Evolutionary conservation across 2,329 filamentous ascomycete species (phyloP).

Genomic region (Aspergillus tamarii): DNA sequence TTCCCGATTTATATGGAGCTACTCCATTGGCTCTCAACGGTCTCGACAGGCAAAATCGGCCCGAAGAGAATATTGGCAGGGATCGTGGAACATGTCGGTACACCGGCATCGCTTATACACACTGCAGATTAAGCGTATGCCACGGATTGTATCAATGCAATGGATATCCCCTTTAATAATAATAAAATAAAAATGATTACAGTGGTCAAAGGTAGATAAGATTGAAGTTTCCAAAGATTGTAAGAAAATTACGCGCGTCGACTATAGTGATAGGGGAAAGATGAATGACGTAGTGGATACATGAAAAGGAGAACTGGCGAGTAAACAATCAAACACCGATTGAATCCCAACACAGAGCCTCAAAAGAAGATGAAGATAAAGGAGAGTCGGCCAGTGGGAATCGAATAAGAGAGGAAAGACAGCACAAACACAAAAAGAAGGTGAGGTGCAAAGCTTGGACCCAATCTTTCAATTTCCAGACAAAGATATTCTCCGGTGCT

Average conservation of each 20-base stretch:
- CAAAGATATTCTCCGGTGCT: conserved; percentile 8
- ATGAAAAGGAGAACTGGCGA: conserved; percentile 22
- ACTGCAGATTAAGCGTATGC: background rate
- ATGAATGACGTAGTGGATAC: conserved; percentile 4
- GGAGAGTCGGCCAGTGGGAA: background rate
- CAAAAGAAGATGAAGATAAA: background rate
- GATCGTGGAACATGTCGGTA: conserved; percentile 29
- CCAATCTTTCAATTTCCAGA: background rate
- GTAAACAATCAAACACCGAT: conserved; percentile 28
- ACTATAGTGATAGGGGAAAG: background rate
- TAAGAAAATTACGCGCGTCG: background rate
- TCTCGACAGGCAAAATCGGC: conserved; percentile 23
- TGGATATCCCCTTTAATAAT: background rate
- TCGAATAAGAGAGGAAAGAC: background rate
- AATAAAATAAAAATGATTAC: background rate
- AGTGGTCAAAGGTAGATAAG: background rate
- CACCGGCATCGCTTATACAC: conserved; percentile 25
- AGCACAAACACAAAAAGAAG: background rate
- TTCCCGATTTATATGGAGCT: conserved; percentile 20
- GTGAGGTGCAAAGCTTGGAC: conserved; percentile 9
- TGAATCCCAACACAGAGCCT: conserved; percentile 1
- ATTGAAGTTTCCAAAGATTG: background rate
- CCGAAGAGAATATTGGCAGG: conserved; percentile 19
- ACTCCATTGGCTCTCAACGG: conserved; percentile 16
- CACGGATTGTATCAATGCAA: background rate